Conservation (phyloP, 2,329 filamentous ascomycete genomes). For the Trichocomaceae sp. region DNA sequence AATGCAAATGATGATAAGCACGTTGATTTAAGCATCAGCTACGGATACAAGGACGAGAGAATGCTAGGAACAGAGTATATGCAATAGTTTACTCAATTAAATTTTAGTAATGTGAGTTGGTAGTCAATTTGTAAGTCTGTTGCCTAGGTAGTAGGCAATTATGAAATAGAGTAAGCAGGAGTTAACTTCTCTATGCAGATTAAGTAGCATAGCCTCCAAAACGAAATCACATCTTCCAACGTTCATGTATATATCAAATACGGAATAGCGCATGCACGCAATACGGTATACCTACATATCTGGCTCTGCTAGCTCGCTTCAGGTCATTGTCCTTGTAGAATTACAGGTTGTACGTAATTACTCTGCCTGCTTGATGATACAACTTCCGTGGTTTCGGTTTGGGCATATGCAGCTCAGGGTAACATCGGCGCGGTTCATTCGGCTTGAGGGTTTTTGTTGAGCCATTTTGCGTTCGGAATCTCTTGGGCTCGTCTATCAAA, state of each 20-base stretch:
- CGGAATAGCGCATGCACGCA: background rate
- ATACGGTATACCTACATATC: no score
- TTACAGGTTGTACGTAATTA: background rate
- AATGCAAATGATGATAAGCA: background rate
- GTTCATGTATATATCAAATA: background rate
- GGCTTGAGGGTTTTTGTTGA: background rate
- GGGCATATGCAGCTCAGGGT: background rate
- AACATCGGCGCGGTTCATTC: background rate
- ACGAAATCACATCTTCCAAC: background rate
- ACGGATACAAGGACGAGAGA: background rate
- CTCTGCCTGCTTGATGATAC: background rate
- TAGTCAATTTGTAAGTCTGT: background rate
- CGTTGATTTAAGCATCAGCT: background rate
- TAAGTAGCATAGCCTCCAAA: background rate
- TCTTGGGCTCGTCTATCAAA: background rate
- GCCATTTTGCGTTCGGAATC: background rate
- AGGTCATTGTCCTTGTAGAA: background rate
- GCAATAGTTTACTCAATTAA: no score
- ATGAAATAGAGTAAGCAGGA: background rate
- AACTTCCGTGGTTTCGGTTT: background rate
- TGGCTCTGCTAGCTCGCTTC: background rate
- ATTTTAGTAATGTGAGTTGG: background rate
- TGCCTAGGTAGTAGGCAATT: background rate
- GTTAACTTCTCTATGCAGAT: background rate
- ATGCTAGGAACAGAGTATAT: no score